Percentiles rank a stretch among this genome's conserved stretches.
These are phyloP conservation scores for Geotrichum reessii DNA, from an alignment of 1,139 yeast species.

Conservation along the genomic window DNA sequence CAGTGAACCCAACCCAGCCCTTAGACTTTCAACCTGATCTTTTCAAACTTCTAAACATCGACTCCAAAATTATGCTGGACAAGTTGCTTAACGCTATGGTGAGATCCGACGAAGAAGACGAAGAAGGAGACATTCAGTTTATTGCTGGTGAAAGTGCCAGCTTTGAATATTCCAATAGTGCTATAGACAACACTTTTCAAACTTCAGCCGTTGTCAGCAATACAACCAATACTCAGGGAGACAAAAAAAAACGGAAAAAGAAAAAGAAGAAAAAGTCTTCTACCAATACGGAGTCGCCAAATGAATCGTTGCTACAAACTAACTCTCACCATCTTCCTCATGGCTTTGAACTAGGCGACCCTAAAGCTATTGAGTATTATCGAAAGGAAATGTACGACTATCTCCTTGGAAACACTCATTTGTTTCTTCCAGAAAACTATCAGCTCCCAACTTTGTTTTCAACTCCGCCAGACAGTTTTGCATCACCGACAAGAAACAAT, in stretches of 20 bases:
- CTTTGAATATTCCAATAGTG: slow-evolving; percentile 44
- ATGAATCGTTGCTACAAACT: not conserved
- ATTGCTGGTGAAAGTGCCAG: slow-evolving; percentile 55
- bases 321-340: not conserved
- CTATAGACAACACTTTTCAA: slow-evolving; percentile 20
- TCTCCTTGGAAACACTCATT: not conserved
- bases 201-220: not conserved
- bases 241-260: slow-evolving; percentile 47
- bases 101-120: slow-evolving; percentile 22
- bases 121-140: slow-evolving; percentile 30
- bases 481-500: not conserved
- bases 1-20: not conserved
- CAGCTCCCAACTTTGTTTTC: not conserved
- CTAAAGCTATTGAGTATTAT: not conserved
- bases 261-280: slow-evolving; percentile 53
- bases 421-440: not conserved
- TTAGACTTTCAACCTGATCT: not conserved
- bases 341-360: not conserved
- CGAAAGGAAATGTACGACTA: not conserved
- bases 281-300: slow-evolving; percentile 22
- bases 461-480: not conserved
- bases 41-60: not conserved
- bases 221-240: slow-evolving; percentile 37
- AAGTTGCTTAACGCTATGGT: not conserved
- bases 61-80: not conserved